Percentiles rank a stretch among this genome's conserved stretches.
Conservation (phyloP, 176 grass and related monocot genomes). For the barley (Hordeum vulgare) region MorexV3_pseudomolecules_assembly NC_058522.1:564587541-564588040, state of each 20-base stretch:
- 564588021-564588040: constrained; percentile 36
- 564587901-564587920: constrained; percentile 47
- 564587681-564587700: constrained; percentile 74
- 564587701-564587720: constrained; percentile 46
- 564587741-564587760: constrained; percentile 90
- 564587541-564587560: constrained; percentile 61
- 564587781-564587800: constrained; percentile 58
- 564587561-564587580: constrained; percentile 51
- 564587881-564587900: constrained; percentile 34
- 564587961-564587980: constrained; percentile 70
- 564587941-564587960: constrained; percentile 69
- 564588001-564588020: constrained; percentile 48
- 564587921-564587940: constrained; percentile 20
- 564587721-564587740: constrained; percentile 18
- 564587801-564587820: constrained; percentile 67
- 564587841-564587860: constrained; percentile 85
- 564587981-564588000: constrained; percentile 60
- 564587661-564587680: constrained; percentile 50
- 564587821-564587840: constrained; percentile 56
- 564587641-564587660: constrained; percentile 59
- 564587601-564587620: constrained; percentile 17
- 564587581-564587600: constrained; percentile 71
- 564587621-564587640: constrained; percentile 86
- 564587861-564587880: constrained; percentile 72
- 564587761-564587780: constrained; percentile 65